phyloP scores from a whole-genome alignment of 331 rosid species.

The Stylosanthes scabra region DNA sequence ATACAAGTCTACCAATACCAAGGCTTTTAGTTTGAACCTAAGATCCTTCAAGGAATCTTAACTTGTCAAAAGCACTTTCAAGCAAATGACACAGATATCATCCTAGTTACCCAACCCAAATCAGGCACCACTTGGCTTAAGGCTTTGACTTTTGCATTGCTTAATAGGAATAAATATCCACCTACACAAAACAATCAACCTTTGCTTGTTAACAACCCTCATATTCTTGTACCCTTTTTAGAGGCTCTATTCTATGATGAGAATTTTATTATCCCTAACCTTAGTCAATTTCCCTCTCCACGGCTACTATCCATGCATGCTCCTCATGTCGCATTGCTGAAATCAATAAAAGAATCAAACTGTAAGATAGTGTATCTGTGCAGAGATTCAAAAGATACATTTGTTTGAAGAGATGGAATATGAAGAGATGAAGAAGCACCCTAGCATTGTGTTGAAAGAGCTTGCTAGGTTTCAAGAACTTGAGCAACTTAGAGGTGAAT shows the following conservation, averaged over 20 bases:
- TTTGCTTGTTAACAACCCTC: not conserved
- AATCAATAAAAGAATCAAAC: not conserved
- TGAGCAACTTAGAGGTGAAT: conserved; percentile 56
- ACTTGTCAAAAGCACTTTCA: conserved; percentile 43
- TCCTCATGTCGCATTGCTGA: not conserved
- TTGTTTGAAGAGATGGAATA: conserved; percentile 20
- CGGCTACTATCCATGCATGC: not conserved
- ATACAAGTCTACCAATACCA: conserved; percentile 39
- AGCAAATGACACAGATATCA: conserved; percentile 37
- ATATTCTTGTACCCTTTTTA: not conserved
- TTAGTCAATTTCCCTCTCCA: not conserved
- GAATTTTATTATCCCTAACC: conserved; percentile 3
- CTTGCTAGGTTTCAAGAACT: conserved; percentile 46
- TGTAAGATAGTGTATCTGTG: conserved; percentile 49
- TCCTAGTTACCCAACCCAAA: conserved; percentile 35
- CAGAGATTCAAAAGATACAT: conserved; percentile 49
- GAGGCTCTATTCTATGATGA: not conserved
- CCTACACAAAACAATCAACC: not conserved
- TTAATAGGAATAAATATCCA: not conserved
- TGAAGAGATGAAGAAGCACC: conserved; percentile 46
- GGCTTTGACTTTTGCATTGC: conserved; percentile 40
- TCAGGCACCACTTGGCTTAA: conserved; percentile 45
- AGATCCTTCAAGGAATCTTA: conserved; percentile 34
- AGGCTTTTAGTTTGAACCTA: not conserved
- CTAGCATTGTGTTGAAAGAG: conserved; percentile 16